phyloP scores from a whole-genome alignment of 768 basidiomycete genomes.

The Stropharia rugosoannulata region DNA sequence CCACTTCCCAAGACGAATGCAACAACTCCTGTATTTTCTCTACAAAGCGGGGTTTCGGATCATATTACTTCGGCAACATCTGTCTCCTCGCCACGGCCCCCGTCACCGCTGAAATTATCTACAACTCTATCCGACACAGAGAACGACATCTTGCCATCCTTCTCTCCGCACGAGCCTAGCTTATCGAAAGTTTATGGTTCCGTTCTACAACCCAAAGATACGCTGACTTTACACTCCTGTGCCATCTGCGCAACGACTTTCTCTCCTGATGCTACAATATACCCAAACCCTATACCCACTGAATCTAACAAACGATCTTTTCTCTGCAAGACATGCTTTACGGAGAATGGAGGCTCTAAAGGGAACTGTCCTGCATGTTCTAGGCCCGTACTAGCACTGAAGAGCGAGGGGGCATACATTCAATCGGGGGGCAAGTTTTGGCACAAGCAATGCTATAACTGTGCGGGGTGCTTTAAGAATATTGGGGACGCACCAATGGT shows the following conservation, averaged over 20 bases:
- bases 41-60: slow-evolving; percentile 51
- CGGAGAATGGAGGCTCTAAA: slow-evolving; percentile 70
- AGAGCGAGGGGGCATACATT: slow-evolving; percentile 76
- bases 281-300: slow-evolving; percentile 61
- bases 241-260: slow-evolving; percentile 63
- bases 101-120: slow-evolving; percentile 57
- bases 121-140: slow-evolving; percentile 53
- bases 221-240: slow-evolving; percentile 69
- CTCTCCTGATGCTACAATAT: slow-evolving; percentile 83
- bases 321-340: slow-evolving; percentile 75
- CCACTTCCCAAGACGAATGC: slow-evolving; percentile 43
- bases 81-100: slow-evolving; percentile 36
- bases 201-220: slow-evolving; percentile 75
- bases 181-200: slow-evolving; percentile 86
- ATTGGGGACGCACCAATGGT: slow-evolving; percentile 78
- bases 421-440: slow-evolving; percentile 70
- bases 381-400: slow-evolving; percentile 71
- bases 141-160: slow-evolving; percentile 60
- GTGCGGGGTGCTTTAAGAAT: slow-evolving; percentile 68
- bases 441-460: slow-evolving; percentile 83
- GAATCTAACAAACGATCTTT: slow-evolving; percentile 48
- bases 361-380: slow-evolving; percentile 69
- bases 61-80: slow-evolving; percentile 55
- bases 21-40: slow-evolving; percentile 26
- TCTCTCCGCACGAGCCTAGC: slow-evolving; percentile 48